Evolutionary conservation across 2,329 filamentous ascomycete species (phyloP), one percentile per base, ranked within the genome.

Genomic region (Penicillium sp.): DNA sequence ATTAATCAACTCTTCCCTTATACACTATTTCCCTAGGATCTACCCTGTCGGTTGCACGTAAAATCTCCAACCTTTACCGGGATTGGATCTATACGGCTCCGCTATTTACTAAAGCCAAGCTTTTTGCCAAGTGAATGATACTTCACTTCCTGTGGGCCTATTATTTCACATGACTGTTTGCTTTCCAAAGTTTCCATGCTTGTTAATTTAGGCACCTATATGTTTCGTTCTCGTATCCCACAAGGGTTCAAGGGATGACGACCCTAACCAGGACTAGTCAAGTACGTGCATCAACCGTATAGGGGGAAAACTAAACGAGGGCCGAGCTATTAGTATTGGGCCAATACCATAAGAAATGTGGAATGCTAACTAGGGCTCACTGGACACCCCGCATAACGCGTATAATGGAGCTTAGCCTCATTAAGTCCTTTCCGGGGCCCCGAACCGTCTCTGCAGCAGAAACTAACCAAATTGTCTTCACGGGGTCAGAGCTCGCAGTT

Each of bases 371-470:
- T 19, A 6, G 31, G 35, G n/a, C 33, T 19, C n/a, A 39, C 31
- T 33, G 31, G 31, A 16, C 6, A 37, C 47, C 48, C 48, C 48
- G 33, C 47, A 49, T 37, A 24, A 22, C n/a, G 35, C 16, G 16
- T 9, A 42, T 13, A 42, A 22, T 9, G 48, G 48, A 50, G 35
- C 33, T 50, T 39, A 50, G 42, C 33, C 35, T 10, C 5, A 50
- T 50, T 42, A 54, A 54, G 43, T 44, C 43, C 29, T 52, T 42
- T 13, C 51, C n/a, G 51, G 51, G 29, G 43, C 33, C 43, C 35
- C 31, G 21, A 47, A 37, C 22, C n/a, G 31, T 50, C 16, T 42
- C 27, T 42, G 31, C 22, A 19, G 29, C 4, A 39, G 35, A 10
- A 39, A 39, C 16, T 19, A 19, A 33, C 16, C 5, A 16, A 33